Percentiles rank a stretch among this genome's conserved stretches.
Evolutionary conservation across 352 stramenopile species (phyloP).

Genomic region (Phytophthora chlamydospora): DNA sequence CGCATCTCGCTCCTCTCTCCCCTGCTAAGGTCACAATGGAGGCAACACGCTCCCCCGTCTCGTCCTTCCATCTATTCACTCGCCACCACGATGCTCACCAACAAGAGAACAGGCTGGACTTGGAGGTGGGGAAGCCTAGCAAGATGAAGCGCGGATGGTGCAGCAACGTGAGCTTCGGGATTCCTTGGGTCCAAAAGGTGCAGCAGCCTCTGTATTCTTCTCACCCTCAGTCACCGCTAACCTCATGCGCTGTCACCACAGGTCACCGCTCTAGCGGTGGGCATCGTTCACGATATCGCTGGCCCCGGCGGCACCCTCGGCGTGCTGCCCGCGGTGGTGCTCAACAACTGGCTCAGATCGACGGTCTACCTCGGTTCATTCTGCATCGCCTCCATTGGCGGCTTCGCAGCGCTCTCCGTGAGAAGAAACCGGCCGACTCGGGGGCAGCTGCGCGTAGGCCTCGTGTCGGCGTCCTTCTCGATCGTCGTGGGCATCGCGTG

Average conservation of each 20-base stretch:
- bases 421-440: constrained; percentile 50
- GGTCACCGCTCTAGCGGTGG: constrained; percentile 69
- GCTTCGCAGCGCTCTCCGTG: constrained; percentile 85
- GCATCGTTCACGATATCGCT: constrained; percentile 86
- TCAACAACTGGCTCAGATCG: constrained; percentile 58
- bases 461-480: constrained; percentile 61
- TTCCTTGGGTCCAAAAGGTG: constrained; percentile 54
- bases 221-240: not conserved
- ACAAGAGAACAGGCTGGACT: constrained; percentile 28
- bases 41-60: not conserved
- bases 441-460: constrained; percentile 45
- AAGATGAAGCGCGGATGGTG: constrained; percentile 28
- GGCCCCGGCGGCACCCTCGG: constrained; percentile 65
- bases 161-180: constrained; percentile 39
- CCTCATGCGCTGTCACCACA: constrained; percentile 10
- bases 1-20: not conserved
- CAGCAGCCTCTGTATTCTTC: not conserved
- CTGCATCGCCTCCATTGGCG: constrained; percentile 87
- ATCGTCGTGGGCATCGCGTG: constrained; percentile 72
- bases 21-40: not conserved
- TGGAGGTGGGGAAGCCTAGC: constrained; percentile 9
- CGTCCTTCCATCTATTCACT: not conserved
- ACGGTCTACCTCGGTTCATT: constrained; percentile 83
- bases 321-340: constrained; percentile 48
- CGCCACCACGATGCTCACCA: constrained; percentile 4